Conservation (phyloP, 176 grass and related monocot genomes). For the Metroxylon sagu region DNA sequence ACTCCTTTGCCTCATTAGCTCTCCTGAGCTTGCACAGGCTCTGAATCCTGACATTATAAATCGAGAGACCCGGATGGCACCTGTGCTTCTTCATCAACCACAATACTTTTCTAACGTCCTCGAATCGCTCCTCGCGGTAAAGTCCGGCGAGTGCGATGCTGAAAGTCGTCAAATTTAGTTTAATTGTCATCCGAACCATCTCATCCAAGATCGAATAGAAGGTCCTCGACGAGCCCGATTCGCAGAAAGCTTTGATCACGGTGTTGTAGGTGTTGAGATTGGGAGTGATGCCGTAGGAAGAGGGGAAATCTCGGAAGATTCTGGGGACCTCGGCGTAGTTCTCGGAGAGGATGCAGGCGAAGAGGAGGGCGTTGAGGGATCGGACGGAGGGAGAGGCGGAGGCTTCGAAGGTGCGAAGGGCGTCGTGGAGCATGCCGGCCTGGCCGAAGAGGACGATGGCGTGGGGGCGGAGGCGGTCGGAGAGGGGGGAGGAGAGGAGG, state of each 20-base stretch:
- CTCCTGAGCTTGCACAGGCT: slow-evolving; percentile 72
- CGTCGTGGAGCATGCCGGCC: slow-evolving; percentile 57
- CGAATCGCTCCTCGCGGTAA: slow-evolving; percentile 70
- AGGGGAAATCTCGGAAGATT: slow-evolving; percentile 64
- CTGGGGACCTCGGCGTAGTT: slow-evolving; percentile 47
- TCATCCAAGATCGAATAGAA: slow-evolving; percentile 81
- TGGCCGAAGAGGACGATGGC: slow-evolving; percentile 73
- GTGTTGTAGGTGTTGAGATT: slow-evolving; percentile 59
- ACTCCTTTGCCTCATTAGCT: slow-evolving; percentile 40
- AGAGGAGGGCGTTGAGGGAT: slow-evolving; percentile 81
- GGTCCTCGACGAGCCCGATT: slow-evolving; percentile 58
- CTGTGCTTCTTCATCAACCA: slow-evolving; percentile 69
- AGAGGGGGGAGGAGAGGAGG: slow-evolving; percentile 43
- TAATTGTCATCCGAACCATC: slow-evolving; percentile 49
- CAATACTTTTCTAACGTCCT: slow-evolving; percentile 61
- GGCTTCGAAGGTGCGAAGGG: slow-evolving; percentile 57
- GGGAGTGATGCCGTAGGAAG: slow-evolving; percentile 39
- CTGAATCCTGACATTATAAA: slow-evolving; percentile 68
- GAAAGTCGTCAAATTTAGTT: slow-evolving; percentile 50
- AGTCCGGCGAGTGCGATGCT: slow-evolving; percentile 53
- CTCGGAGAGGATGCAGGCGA: slow-evolving; percentile 50
- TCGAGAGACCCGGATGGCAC: slow-evolving; percentile 29
- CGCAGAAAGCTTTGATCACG: slow-evolving; percentile 67
- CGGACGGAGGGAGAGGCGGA: slow-evolving; percentile 27
- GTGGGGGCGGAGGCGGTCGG: slow-evolving; percentile 25